Evolutionary conservation across 805 yeast genomes (phyloP).

Genomic region (Metschnikowia similis): DNA sequence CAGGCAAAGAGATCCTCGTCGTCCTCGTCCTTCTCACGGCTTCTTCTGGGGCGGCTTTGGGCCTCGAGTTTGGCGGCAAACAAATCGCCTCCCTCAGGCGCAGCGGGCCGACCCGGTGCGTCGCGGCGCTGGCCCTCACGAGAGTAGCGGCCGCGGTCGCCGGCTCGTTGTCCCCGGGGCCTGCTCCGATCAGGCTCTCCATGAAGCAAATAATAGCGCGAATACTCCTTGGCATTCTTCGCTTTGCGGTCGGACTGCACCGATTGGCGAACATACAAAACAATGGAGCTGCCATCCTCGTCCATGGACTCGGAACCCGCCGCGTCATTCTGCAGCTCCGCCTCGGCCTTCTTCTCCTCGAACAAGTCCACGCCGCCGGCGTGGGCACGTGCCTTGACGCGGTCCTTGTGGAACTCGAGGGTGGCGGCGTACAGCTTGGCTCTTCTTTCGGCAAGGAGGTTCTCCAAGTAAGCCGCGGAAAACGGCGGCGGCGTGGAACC

Average conservation of each 20-base stretch:
- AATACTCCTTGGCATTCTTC: constrained; percentile 51
- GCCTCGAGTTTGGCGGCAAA: constrained; percentile 20
- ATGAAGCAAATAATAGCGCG: constrained; percentile 62
- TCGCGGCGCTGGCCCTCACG: neutral
- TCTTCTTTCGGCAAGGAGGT: constrained; percentile 33
- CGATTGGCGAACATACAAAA: constrained; percentile 47
- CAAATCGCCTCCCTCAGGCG: constrained; percentile 18
- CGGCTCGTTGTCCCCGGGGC: constrained; percentile 12
- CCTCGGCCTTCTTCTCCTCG: constrained; percentile 13
- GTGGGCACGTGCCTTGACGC: constrained; percentile 13
- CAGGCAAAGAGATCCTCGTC: constrained; percentile 37
- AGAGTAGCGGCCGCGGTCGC: constrained; percentile 10
- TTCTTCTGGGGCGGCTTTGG: constrained; percentile 4
- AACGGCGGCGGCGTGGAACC: constrained; percentile 5
- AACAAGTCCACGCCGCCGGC: constrained; percentile 8
- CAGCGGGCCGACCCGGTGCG: too few relatives aligned
- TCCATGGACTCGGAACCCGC: constrained; percentile 23
- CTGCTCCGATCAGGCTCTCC: constrained; percentile 61
- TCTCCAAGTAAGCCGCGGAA: constrained; percentile 18
- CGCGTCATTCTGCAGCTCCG: constrained; percentile 2
- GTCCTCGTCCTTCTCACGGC: constrained; percentile 10
- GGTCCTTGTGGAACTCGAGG: constrained; percentile 30
- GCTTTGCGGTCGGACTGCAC: constrained; percentile 53
- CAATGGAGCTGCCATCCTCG: constrained; percentile 35
- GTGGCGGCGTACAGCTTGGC: constrained; percentile 39